A percentile compares a stretch with the other conserved stretches of the same genome.
Evolutionary conservation across 345 rosid species (phyloP).

Genomic region (Aegle marmelos): DNA sequence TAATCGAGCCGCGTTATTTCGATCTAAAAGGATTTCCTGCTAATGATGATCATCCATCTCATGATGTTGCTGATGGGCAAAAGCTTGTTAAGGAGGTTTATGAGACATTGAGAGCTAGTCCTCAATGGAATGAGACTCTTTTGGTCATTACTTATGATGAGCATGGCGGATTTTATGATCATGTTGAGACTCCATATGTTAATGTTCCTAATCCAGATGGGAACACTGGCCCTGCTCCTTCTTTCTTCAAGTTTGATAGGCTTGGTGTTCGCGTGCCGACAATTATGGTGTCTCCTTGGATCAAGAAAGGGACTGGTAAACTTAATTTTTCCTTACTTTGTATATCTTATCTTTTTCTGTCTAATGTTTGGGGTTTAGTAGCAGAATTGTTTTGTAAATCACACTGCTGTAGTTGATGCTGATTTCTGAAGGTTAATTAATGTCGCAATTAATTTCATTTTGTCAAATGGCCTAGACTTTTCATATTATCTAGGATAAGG

Average conservation of each 20-base stretch:
- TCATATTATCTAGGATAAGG: not conserved
- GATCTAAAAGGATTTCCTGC: constrained; percentile 72
- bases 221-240: constrained; percentile 88
- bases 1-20: constrained; percentile 86
- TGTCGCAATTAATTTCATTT: not conserved
- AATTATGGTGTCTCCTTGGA: constrained; percentile 95
- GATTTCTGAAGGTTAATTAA: not conserved
- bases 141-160: constrained; percentile 88
- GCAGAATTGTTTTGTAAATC: not conserved
- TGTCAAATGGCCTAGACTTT: not conserved
- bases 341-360: not conserved
- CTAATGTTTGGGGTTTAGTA: not conserved
- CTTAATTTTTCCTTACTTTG: not conserved
- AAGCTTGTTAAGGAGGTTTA: constrained; percentile 82
- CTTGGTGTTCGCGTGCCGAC: constrained; percentile 93
- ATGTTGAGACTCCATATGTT: constrained; percentile 76
- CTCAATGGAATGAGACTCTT: constrained; percentile 93
- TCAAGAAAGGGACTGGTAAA: constrained; percentile 89
- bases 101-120: constrained; percentile 78
- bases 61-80: constrained; percentile 85
- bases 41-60: constrained; percentile 94
- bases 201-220: constrained; percentile 90
- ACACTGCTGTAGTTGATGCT: not conserved
- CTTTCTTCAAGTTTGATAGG: constrained; percentile 86
- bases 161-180: constrained; percentile 95